Percentiles rank a stretch among this genome's conserved stretches.
These are phyloP conservation scores for Podila minutissima DNA, from an alignment of 192 early-diverging fungal genomes.

Conservation along the genomic window DNA sequence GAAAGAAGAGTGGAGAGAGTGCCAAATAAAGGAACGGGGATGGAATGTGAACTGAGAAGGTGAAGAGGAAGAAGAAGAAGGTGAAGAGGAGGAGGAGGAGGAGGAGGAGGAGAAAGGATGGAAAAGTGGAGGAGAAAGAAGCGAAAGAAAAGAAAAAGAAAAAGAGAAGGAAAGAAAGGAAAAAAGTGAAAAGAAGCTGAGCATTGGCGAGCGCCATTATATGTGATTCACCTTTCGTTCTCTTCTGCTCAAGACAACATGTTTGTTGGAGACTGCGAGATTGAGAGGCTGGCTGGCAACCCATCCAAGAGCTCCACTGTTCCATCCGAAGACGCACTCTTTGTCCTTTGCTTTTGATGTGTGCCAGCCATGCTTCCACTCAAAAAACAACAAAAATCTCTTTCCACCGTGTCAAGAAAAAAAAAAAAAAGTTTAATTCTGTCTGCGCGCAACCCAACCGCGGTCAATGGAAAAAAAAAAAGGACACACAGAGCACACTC, in stretches of 20 bases:
- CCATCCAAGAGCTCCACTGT: too few relatives aligned
- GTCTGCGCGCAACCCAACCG: too few relatives aligned
- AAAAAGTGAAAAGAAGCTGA: slow-evolving; percentile 7
- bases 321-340: too few relatives aligned
- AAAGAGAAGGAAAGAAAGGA: slow-evolving; percentile 9
- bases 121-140: not conserved
- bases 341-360: too few relatives aligned
- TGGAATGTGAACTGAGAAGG: not conserved
- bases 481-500: too few relatives aligned
- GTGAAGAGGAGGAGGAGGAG: not conserved
- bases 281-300: too few relatives aligned
- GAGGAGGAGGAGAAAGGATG: not conserved
- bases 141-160: not conserved
- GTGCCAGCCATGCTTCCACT: slow-evolving; percentile 14
- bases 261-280: too few relatives aligned
- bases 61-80: not conserved
- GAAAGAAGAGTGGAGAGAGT: slow-evolving; percentile 3
- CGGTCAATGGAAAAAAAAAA: too few relatives aligned
- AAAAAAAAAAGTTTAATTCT: slow-evolving; percentile 31
- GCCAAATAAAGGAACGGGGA: not conserved
- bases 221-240: not conserved
- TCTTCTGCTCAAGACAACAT: not conserved
- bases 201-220: slow-evolving; percentile 4
- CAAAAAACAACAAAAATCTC: slow-evolving; percentile 11
- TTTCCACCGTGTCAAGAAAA: slow-evolving; percentile 46